These are phyloP conservation scores for Pezicula rhizophila DNA, from an alignment of 2,329 filamentous ascomycete species.

Conservation along the genomic window DNA sequence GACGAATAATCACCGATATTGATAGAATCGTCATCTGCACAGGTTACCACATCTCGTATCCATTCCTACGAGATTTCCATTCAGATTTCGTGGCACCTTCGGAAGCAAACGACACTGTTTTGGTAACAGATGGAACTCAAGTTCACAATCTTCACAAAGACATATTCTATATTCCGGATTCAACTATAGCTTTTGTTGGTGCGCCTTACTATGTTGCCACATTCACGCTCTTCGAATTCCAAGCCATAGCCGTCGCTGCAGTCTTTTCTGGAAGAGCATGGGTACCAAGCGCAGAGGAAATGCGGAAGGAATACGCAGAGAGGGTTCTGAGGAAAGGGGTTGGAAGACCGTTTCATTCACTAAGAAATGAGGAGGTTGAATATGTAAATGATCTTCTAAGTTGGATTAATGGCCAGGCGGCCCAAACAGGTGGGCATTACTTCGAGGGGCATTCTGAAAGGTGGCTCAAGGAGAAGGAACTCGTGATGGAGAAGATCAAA, in stretches of 20 bases:
- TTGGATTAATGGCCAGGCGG: conserved; percentile 12
- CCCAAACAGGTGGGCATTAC: conserved; percentile 7
- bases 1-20: conserved; percentile 45
- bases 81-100: conserved; percentile 31
- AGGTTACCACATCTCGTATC: conserved; percentile 62
- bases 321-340: conserved; percentile 31
- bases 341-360: conserved; percentile 38
- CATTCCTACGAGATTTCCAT: conserved; percentile 49
- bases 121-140: conserved; percentile 44
- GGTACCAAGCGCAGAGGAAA: conserved; percentile 30
- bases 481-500: conserved; percentile 1
- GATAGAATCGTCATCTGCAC: conserved; percentile 60
- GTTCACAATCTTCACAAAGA: conserved; percentile 46
- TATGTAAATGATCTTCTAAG: conserved; percentile 17
- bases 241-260: conserved; percentile 39
- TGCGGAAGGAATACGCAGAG: conserved; percentile 34
- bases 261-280: conserved; percentile 32
- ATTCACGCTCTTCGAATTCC: conserved; percentile 44
- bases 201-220: conserved; percentile 42
- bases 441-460: conserved; percentile 11
- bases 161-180: conserved; percentile 45
- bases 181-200: conserved; percentile 38
- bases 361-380: conserved; percentile 23
- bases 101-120: conserved; percentile 42
- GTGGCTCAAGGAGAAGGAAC: conserved; percentile 11